Evolutionary conservation across 768 basidiomycete species (phyloP).

Genomic region (Boletus reticuloceps): DNA sequence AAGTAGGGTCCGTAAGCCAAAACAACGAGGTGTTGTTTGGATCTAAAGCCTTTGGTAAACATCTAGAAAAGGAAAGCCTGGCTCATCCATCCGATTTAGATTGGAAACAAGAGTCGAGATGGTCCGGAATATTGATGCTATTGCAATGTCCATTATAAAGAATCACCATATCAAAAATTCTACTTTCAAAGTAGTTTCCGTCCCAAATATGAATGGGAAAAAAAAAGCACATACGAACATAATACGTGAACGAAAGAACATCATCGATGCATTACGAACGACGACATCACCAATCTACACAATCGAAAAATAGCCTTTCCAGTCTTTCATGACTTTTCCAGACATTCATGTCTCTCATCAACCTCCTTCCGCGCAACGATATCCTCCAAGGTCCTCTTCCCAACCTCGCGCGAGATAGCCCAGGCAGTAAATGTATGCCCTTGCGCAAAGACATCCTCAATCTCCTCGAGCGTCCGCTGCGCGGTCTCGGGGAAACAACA

Average conservation of each 20-base stretch:
- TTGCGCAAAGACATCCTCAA: constrained; percentile 73
- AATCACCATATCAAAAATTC: too few relatives aligned
- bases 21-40: constrained; percentile 20
- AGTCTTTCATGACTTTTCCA: background rate
- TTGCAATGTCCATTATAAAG: too few relatives aligned
- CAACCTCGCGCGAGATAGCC: constrained; percentile 60
- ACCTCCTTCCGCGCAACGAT: constrained; percentile 30
- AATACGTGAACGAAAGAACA: background rate
- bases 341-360: constrained; percentile 7
- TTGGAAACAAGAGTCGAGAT: too few relatives aligned
- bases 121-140: too few relatives aligned
- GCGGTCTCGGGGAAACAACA: constrained; percentile 84
- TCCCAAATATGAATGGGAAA: too few relatives aligned
- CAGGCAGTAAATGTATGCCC: constrained; percentile 72
- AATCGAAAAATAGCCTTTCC: too few relatives aligned
- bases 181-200: too few relatives aligned
- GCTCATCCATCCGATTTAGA: too few relatives aligned
- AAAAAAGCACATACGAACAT: too few relatives aligned
- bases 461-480: constrained; percentile 70
- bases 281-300: too few relatives aligned
- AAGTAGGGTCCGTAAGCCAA: background rate
- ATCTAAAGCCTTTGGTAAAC: constrained; percentile 28
- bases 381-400: constrained; percentile 58
- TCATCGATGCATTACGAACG: background rate
- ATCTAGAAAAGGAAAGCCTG: constrained; percentile 1